Percentiles rank a stretch among this genome's conserved stretches.
phyloP scores from a whole-genome alignment of 2,329 filamentous ascomycete genomes.

The Aspergillus pseudoterreus region DNA sequence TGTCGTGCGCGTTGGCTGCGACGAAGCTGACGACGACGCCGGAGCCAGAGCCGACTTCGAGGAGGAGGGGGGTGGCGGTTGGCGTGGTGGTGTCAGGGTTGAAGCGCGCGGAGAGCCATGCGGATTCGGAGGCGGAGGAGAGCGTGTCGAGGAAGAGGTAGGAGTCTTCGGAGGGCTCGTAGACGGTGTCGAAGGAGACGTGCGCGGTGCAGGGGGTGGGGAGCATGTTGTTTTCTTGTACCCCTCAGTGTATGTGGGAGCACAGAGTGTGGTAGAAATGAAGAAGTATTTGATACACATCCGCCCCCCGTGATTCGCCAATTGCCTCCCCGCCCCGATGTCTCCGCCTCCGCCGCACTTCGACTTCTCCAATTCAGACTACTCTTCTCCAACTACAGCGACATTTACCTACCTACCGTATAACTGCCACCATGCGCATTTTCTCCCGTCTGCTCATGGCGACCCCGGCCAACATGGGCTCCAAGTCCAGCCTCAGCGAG shows the following conservation, averaged over 20 bases:
- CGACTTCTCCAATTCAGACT: neutral
- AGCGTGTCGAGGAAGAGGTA: conserved; percentile 91
- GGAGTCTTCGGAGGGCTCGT: conserved; percentile 94
- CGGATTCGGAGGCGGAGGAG: conserved; percentile 64
- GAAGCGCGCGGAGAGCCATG: conserved; percentile 67
- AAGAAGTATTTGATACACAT: no score
- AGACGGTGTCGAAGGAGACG: conserved; percentile 81
- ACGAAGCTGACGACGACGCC: conserved; percentile 91
- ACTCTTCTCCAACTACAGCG: no score
- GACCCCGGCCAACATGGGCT: conserved; percentile 36
- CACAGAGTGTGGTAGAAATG: no score
- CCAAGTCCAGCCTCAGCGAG: conserved; percentile 40
- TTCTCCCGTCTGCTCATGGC: conserved; percentile 38
- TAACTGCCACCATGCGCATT: conserved; percentile 31
- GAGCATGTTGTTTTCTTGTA: conserved; percentile 54
- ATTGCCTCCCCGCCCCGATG: conserved; percentile 1
- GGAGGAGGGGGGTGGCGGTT: conserved; percentile 54
- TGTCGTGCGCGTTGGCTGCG: conserved; percentile 65
- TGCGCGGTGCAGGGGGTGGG: conserved; percentile 92
- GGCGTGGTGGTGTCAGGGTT: conserved; percentile 7
- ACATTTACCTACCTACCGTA: neutral
- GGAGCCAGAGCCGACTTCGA: conserved; percentile 88
- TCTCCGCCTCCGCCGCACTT: neutral
- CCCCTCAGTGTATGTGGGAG: no score
- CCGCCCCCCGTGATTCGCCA: neutral